Conservation (phyloP, 1,284 basidiomycete genomes). For the Blastosporella zonata region DNA sequence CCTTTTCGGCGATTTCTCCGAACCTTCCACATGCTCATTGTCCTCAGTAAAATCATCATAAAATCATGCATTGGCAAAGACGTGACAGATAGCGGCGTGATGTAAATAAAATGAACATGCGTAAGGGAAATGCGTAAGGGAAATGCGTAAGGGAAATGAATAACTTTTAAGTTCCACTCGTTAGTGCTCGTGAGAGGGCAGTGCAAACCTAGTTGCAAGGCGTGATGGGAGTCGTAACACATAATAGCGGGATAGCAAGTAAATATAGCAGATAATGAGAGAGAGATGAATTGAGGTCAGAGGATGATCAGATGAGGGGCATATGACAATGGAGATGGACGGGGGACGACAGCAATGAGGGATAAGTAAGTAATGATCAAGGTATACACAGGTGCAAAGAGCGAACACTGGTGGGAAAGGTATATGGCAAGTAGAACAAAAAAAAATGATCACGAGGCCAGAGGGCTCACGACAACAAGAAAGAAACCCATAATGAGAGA, state of each 20-base stretch:
- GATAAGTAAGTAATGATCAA: not conserved
- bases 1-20: constrained; percentile 6
- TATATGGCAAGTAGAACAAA: not conserved
- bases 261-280: constrained; percentile 12
- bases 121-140: too few relatives aligned
- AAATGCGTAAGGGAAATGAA: not conserved
- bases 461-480: constrained; percentile 1
- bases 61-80: constrained; percentile 5
- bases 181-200: constrained; percentile 10
- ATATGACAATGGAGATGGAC: constrained; percentile 1
- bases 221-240: constrained; percentile 5
- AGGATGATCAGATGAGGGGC: too few relatives aligned
- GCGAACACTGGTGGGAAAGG: not conserved
- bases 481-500: constrained; percentile 1
- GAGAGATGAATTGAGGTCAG: not conserved
- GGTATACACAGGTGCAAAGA: constrained; percentile 6
- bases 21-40: not conserved
- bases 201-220: constrained; percentile 6
- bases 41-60: too few relatives aligned
- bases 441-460: not conserved
- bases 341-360: constrained; percentile 6
- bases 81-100: constrained; percentile 9
- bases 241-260: constrained; percentile 13
- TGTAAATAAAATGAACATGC: constrained; percentile 8
- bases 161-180: constrained; percentile 6